Evolutionary conservation across 768 basidiomycete genomes (phyloP).

Genomic region (Zangia roseola): DNA sequence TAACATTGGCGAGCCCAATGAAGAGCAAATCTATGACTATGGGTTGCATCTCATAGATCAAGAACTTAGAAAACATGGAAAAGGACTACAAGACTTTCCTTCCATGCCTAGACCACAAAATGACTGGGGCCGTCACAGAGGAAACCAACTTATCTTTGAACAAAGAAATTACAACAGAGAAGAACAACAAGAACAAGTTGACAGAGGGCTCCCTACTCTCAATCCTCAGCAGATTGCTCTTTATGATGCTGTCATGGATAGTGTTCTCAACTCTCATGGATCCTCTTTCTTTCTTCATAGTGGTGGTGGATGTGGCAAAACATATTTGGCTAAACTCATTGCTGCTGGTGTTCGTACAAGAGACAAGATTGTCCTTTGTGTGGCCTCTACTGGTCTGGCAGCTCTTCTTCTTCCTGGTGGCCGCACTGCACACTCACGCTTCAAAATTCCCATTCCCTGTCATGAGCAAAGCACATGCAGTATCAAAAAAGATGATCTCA

Average conservation of each 20-base stretch:
- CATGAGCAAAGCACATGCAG: too few species aligned
- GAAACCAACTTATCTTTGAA: slow-evolving; percentile 16
- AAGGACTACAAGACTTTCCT: background rate
- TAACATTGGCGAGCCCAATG: background rate
- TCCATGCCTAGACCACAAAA: background rate
- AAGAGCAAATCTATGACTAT: background rate
- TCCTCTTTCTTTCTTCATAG: background rate
- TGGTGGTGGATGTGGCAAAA: background rate
- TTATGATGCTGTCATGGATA: background rate
- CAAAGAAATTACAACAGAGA: background rate
- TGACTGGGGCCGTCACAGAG: slow-evolving; percentile 16
- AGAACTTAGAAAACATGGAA: background rate
- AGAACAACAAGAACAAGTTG: background rate
- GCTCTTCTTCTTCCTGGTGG: too few species aligned
- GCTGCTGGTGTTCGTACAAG: too few species aligned
- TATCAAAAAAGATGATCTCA: too few species aligned
- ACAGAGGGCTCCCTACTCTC: background rate
- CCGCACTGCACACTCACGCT: too few species aligned
- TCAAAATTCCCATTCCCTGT: too few species aligned
- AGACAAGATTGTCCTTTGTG: too few species aligned
- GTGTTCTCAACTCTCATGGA: background rate
- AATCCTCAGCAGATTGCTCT: background rate
- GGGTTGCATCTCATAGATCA: background rate
- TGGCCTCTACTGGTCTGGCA: too few species aligned
- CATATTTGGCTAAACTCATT: too few species aligned